Percentiles rank a stretch among this genome's conserved stretches.
These are phyloP conservation scores for Isabelozyma heimii DNA, from an alignment of 805 yeast genomes.

Conservation along the genomic window DNA sequence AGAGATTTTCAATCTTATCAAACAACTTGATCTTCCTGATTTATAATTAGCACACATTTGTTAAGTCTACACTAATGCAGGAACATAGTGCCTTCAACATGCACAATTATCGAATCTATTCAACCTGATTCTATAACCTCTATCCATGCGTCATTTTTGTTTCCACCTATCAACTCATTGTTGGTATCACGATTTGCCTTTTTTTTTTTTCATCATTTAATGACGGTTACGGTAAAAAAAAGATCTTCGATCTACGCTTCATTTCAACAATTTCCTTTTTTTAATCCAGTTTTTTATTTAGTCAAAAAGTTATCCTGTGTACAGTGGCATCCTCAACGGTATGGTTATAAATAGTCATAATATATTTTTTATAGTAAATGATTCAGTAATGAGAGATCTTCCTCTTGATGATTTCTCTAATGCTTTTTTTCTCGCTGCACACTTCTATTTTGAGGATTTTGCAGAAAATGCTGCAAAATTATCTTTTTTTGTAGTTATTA, in stretches of 20 bases:
- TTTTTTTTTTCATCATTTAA: neutral
- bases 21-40: slow-evolving; percentile 22
- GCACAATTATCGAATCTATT: slow-evolving; percentile 19
- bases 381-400: neutral
- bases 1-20: slow-evolving; percentile 55
- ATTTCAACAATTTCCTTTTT: slow-evolving; percentile 15
- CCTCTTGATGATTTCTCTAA: too few species aligned
- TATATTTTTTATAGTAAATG: neutral
- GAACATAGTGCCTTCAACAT: slow-evolving; percentile 33
- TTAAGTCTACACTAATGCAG: slow-evolving; percentile 18
- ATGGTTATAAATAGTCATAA: slow-evolving; percentile 21
- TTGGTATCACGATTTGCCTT: neutral
- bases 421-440: too few species aligned
- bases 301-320: slow-evolving; percentile 25
- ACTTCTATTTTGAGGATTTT: too few species aligned
- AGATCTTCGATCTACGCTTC: slow-evolving; percentile 1
- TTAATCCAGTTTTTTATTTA: slow-evolving; percentile 20
- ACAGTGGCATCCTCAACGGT: slow-evolving; percentile 52
- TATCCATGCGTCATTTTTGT: slow-evolving; percentile 7
- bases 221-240: neutral
- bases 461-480: too few species aligned
- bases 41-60: slow-evolving; percentile 2
- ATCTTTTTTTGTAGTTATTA: neutral
- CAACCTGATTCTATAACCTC: slow-evolving; percentile 17
- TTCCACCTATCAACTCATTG: neutral